Evolutionary conservation across 176 grass and related monocot species (phyloP).

Genomic region (Zoysia japonica): DNA sequence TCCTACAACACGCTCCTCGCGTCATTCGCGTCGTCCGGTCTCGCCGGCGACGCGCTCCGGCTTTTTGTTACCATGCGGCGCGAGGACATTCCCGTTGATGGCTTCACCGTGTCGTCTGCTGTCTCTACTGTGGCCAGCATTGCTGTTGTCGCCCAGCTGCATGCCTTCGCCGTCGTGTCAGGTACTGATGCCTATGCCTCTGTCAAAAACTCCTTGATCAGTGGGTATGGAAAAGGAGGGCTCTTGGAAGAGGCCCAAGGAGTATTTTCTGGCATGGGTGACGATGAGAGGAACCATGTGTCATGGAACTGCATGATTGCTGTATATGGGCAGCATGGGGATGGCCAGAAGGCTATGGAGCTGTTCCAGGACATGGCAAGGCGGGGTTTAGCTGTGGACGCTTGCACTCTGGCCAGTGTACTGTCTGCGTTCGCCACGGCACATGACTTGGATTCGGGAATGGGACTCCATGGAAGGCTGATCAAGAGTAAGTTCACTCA

Average conservation of each 20-base stretch:
- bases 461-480: slow-evolving; percentile 39
- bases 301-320: slow-evolving; percentile 60
- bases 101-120: slow-evolving; percentile 8
- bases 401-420: slow-evolving; percentile 46
- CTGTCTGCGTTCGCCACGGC: slow-evolving; percentile 43
- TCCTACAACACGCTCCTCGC: slow-evolving; percentile 46
- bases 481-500: slow-evolving; percentile 30
- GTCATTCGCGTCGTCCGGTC: slow-evolving; percentile 6
- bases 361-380: slow-evolving; percentile 49
- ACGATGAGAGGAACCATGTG: slow-evolving; percentile 22
- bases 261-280: slow-evolving; percentile 28
- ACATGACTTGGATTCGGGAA: slow-evolving; percentile 30
- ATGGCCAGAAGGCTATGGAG: slow-evolving; percentile 39
- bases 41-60: neutral
- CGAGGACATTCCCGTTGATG: neutral
- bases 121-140: slow-evolving; percentile 4
- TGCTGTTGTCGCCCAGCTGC: slow-evolving; percentile 39
- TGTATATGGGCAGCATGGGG: slow-evolving; percentile 42
- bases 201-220: slow-evolving; percentile 48
- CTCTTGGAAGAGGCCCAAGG: slow-evolving; percentile 31
- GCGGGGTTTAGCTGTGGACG: slow-evolving; percentile 37
- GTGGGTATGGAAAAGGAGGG: slow-evolving; percentile 41
- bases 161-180: slow-evolving; percentile 25
- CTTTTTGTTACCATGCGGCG: slow-evolving; percentile 13
- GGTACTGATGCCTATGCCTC: slow-evolving; percentile 43